Percentiles rank a stretch among this genome's conserved stretches.
These are phyloP conservation scores for Akanthomyces muscarius DNA, from an alignment of 2,329 filamentous ascomycete genomes.

Conservation along the genomic window DNA sequence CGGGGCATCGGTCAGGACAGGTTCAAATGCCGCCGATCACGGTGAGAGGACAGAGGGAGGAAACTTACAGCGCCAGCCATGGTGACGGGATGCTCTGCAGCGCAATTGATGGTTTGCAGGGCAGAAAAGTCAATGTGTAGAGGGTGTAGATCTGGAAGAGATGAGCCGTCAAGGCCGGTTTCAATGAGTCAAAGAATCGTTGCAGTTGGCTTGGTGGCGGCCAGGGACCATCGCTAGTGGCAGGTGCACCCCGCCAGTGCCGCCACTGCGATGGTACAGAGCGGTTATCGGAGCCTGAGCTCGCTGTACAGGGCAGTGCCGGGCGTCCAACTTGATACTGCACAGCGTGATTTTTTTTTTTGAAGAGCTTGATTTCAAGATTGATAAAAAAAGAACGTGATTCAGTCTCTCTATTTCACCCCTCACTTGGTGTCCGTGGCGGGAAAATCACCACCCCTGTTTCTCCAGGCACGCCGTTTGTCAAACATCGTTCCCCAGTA, in stretches of 20 bases:
- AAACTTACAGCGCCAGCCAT: conserved; percentile 31
- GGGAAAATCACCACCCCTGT: too few species aligned
- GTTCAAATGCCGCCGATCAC: background rate
- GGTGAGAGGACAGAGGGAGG: background rate
- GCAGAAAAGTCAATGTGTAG: background rate
- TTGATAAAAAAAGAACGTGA: too few species aligned
- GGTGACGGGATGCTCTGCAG: conserved; percentile 8
- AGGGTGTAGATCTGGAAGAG: background rate
- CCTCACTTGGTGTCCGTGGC: too few species aligned
- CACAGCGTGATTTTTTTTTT: too few species aligned
- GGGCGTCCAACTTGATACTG: background rate
- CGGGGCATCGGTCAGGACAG: conserved; percentile 16
- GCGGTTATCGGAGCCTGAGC: conserved; percentile 10
- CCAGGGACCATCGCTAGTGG: conserved; percentile 3
- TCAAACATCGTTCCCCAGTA: too few species aligned
- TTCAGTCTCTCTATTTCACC: too few species aligned
- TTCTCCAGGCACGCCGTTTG: too few species aligned
- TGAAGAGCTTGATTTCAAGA: too few species aligned
- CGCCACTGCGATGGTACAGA: background rate
- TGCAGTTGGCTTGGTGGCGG: background rate
- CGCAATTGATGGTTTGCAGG: background rate
- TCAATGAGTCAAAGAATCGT: background rate
- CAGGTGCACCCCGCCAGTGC: background rate
- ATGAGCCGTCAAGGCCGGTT: background rate
- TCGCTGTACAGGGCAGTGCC: background rate